These are phyloP conservation scores for Paramecium tetraurelia DNA, from an alignment of 73 alveolate genomes.

Conservation along the genomic window DNA sequence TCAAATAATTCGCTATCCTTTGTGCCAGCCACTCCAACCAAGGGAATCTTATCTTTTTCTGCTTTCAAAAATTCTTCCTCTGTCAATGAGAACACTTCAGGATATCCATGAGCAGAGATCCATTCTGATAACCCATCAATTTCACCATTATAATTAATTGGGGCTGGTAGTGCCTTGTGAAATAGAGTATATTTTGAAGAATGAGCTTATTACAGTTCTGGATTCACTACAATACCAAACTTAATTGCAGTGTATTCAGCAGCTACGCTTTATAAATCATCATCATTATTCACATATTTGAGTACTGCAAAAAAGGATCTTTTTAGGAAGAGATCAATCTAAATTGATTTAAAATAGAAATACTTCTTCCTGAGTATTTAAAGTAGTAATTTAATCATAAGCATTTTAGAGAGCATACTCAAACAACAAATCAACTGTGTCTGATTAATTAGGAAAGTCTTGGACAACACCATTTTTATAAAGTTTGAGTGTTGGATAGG, in stretches of 20 bases:
- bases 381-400: neutral
- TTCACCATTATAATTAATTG: neutral
- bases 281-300: neutral
- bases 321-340: conserved; percentile 29
- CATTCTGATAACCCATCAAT: neutral
- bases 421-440: neutral
- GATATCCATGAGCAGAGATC: neutral
- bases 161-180: neutral
- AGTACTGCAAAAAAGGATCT: conserved; percentile 11
- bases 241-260: neutral
- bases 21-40: neutral
- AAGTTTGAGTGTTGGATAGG: neutral
- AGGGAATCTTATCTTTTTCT: neutral
- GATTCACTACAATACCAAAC: neutral
- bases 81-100: neutral
- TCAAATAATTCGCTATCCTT: neutral
- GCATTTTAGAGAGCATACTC: neutral
- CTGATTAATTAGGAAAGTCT: neutral
- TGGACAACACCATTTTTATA: neutral
- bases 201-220: neutral
- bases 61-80: conserved; percentile 30
- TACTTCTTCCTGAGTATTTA: conserved; percentile 12
- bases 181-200: neutral
- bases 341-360: neutral
- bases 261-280: neutral